These are phyloP conservation scores for Vitis labrusca DNA, from an alignment of 164 flowering plant genomes.

Conservation along the genomic window DNA sequence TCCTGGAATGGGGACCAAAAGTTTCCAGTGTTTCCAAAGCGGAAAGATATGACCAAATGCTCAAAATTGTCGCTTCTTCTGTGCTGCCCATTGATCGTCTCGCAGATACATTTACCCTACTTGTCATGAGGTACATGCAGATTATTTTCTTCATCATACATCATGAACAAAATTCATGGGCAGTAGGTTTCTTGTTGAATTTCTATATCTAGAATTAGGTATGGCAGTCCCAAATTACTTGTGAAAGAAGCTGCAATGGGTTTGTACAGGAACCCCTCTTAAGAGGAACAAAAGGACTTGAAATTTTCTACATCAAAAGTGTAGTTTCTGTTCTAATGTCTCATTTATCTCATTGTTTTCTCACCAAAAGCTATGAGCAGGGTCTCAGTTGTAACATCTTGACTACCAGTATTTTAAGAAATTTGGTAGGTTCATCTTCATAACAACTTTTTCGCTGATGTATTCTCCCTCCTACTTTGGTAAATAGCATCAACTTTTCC, in stretches of 20 bases:
- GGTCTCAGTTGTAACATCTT: too few species aligned
- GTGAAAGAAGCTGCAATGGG: neutral
- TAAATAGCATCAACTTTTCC: too few species aligned
- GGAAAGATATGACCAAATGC: neutral
- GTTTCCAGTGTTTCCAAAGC: neutral
- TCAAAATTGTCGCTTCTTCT: neutral
- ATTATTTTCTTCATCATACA: neutral
- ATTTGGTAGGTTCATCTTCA: neutral
- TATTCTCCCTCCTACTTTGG: too few species aligned
- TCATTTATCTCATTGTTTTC: neutral
- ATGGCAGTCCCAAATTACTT: neutral
- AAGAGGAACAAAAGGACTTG: neutral
- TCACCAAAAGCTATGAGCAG: neutral
- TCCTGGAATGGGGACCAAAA: neutral
- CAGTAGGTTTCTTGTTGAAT: neutral
- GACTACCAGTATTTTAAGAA: neutral
- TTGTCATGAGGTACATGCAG: neutral
- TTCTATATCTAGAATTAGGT: neutral
- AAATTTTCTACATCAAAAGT: neutral
- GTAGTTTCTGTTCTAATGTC: neutral
- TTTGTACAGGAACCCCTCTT: conserved; percentile 1
- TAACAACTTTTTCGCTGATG: too few species aligned
- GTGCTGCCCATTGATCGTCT: neutral
- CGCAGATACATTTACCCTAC: neutral
- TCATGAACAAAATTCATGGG: neutral